Percentiles rank a stretch among this genome's conserved stretches.
These are phyloP conservation scores for Trametes sanguinea DNA, from an alignment of 768 basidiomycete species.

Conservation along the genomic window DNA sequence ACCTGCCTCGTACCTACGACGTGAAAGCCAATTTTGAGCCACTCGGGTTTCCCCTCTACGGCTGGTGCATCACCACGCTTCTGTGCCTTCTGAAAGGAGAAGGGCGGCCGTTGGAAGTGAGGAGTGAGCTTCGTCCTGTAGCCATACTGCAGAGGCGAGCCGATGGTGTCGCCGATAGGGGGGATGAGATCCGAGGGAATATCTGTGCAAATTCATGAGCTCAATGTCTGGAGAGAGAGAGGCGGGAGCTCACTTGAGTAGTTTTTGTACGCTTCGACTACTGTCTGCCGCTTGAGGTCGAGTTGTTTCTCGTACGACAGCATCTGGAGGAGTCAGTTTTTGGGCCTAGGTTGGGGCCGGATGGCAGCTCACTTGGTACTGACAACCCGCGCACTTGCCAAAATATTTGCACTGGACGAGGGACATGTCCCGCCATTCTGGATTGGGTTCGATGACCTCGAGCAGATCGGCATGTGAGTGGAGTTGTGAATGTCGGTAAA, in stretches of 20 bases:
- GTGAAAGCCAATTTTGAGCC: constrained; percentile 91
- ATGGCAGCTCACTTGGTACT: constrained; percentile 68
- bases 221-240: not conserved
- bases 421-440: constrained; percentile 61
- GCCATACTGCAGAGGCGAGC: constrained; percentile 86
- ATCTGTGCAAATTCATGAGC: constrained; percentile 36
- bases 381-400: constrained; percentile 88
- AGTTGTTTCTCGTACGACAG: constrained; percentile 87
- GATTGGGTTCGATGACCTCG: constrained; percentile 62
- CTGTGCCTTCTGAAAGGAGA: constrained; percentile 33
- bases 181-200: constrained; percentile 63
- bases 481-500: constrained; percentile 70
- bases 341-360: too few species aligned
- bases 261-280: constrained; percentile 79
- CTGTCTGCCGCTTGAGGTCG: constrained; percentile 81
- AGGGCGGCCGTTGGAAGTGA: constrained; percentile 84
- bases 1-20: constrained; percentile 68
- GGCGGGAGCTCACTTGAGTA: constrained; percentile 56
- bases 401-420: constrained; percentile 84
- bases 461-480: constrained; percentile 80
- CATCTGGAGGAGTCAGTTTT: constrained; percentile 45
- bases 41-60: constrained; percentile 45
- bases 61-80: constrained; percentile 17
- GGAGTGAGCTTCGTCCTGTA: constrained; percentile 98
- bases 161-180: constrained; percentile 67